Conservation (phyloP, 2,329 filamentous ascomycete genomes). For the Colletotrichum sp. region DNA sequence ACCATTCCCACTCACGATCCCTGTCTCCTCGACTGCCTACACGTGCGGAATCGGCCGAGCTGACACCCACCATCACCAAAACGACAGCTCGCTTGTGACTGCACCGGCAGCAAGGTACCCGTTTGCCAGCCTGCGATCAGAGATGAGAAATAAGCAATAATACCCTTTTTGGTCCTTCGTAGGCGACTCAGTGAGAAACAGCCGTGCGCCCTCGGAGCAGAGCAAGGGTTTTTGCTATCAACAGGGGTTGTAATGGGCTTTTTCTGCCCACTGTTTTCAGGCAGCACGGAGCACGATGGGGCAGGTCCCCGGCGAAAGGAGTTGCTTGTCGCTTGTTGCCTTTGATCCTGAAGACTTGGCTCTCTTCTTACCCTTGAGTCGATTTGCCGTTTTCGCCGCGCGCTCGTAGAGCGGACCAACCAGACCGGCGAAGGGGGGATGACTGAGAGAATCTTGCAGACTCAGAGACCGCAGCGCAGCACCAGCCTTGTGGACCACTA, state of each 20-base stretch:
- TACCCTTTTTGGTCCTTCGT: not conserved
- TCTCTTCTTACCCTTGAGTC: not conserved
- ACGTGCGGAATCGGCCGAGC: conserved; percentile 15
- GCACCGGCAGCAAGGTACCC: not conserved
- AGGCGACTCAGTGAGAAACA: not conserved
- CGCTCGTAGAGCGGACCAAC: not conserved
- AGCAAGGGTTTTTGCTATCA: not conserved
- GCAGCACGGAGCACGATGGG: conserved; percentile 1
- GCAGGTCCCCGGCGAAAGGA: not conserved
- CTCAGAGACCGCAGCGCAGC: not conserved
- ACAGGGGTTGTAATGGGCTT: not conserved
- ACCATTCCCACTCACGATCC: not conserved
- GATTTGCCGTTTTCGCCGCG: not conserved
- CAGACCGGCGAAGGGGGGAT: not conserved
- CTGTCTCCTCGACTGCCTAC: not conserved
- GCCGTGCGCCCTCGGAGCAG: not conserved
- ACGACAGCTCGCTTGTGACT: not conserved
- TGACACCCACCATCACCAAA: not conserved
- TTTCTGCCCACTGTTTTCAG: conserved; percentile 1
- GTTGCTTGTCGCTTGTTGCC: not conserved
- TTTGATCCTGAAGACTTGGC: not conserved
- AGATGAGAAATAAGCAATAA: not conserved
- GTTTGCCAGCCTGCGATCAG: not conserved
- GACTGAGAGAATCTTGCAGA: not conserved
- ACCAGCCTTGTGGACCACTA: conserved; percentile 1